phyloP scores from a whole-genome alignment of 139 green algal species.

The Haematococcus sp. region DNA sequence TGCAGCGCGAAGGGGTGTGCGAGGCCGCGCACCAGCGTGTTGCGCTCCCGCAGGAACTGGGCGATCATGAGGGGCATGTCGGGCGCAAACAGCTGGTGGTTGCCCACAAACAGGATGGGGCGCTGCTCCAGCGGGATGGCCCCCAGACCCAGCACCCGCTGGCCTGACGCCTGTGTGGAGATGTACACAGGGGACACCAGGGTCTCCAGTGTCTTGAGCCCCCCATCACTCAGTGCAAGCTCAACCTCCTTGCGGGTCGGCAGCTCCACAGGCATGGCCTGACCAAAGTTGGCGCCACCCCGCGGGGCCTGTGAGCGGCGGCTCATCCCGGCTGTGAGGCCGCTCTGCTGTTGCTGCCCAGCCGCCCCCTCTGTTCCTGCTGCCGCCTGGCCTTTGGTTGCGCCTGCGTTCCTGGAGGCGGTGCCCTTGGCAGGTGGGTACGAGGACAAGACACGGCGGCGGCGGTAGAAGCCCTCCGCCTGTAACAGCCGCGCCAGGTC shows the following conservation, averaged over 20 bases:
- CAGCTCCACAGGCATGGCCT: conserved; percentile 71
- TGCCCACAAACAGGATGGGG: conserved; percentile 88
- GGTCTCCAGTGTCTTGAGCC: conserved; percentile 17
- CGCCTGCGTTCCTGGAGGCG: background rate
- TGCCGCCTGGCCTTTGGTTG: background rate
- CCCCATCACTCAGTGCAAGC: conserved; percentile 5
- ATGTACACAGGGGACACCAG: conserved; percentile 84
- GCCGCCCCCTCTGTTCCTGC: background rate
- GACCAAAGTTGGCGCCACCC: conserved; percentile 55
- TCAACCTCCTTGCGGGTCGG: conserved; percentile 51
- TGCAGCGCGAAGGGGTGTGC: conserved; percentile 69
- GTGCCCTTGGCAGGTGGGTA: too few relatives aligned
- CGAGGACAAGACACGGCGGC: background rate
- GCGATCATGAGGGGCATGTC: conserved; percentile 82
- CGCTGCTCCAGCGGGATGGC: conserved; percentile 9
- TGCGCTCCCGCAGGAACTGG: conserved; percentile 59
- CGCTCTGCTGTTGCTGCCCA: too few relatives aligned
- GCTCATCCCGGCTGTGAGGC: background rate
- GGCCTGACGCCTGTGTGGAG: conserved; percentile 55
- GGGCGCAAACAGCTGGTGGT: conserved; percentile 87
- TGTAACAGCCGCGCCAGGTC: conserved; percentile 67
- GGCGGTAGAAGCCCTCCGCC: conserved; percentile 77
- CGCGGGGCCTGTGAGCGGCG: background rate
- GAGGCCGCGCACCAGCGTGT: conserved; percentile 69
- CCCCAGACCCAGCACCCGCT: conserved; percentile 24